Conservation (phyloP, 176 grass and related monocot genomes). For the Avena eriantha region DNA sequence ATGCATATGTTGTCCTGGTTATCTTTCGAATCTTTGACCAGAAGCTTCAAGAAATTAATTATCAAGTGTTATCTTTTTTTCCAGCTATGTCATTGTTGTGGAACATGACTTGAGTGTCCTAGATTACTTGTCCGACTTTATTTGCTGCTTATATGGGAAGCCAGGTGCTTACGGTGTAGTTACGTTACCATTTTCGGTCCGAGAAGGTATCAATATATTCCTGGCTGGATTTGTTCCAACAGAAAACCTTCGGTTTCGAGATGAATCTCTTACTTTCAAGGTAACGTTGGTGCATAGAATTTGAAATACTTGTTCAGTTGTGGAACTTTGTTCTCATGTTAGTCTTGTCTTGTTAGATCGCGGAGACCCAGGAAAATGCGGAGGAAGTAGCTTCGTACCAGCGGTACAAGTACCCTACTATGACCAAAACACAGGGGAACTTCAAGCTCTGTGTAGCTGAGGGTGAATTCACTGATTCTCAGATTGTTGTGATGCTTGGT, state of each 20-base stretch:
- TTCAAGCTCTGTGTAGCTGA: constrained; percentile 77
- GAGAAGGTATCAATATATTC: constrained; percentile 96
- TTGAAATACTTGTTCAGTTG: constrained; percentile 2
- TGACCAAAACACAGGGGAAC: constrained; percentile 87
- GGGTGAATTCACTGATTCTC: constrained; percentile 93
- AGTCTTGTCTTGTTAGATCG: constrained; percentile 55
- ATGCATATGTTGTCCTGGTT: constrained; percentile 25
- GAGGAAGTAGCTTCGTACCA: constrained; percentile 89
- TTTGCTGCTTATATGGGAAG: constrained; percentile 97
- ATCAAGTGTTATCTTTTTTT: constrained; percentile 29
- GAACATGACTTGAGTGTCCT: constrained; percentile 90
- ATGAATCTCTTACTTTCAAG: constrained; percentile 98
- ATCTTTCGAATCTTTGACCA: constrained; percentile 6
- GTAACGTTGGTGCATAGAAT: constrained; percentile 35
- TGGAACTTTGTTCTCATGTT: constrained; percentile 13
- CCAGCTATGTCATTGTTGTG: constrained; percentile 92
- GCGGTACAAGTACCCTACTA: constrained; percentile 84
- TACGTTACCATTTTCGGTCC: constrained; percentile 86
- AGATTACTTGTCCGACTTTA: constrained; percentile 94
- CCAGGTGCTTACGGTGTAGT: constrained; percentile 93
- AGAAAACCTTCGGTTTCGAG: constrained; percentile 89
- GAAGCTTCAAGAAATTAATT: neutral
- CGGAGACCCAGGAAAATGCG: constrained; percentile 82
- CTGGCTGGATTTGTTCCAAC: constrained; percentile 94
- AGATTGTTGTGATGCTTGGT: constrained; percentile 96